Base-by-base conservation (phyloP, 129 eudicot genomes). In the Flaveria robusta region DNA sequence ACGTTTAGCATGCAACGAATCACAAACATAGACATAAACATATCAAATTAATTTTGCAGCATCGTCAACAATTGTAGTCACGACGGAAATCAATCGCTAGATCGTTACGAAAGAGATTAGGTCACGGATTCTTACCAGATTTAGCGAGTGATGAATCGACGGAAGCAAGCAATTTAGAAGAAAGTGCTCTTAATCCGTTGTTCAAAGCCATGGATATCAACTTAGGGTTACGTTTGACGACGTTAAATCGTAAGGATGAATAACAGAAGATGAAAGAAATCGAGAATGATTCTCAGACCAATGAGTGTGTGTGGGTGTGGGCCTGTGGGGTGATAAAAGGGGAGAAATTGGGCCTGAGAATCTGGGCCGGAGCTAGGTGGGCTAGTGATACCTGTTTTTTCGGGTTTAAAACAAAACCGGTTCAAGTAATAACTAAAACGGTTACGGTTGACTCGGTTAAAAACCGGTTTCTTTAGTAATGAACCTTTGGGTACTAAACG, bases 151-250 rank as follows among this genome's bases (percentile, higher is more conserved):
- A 13, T 11, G 90, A 84, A 49, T 84, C 84, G 68, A 82, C 63
- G 2, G 91, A 85, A 63, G 60, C 58, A 55, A 85, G n/a, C 67
- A 87, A 62, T 80, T 81, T 86, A 18, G 89, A 85, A 50, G 91
- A 91, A 59, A 86, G 76, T 43, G 84, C 76, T 82, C 89, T 81
- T 13, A 88, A 15, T 27, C 88, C 90, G 47, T 67, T 70, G 85
- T 78, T 86, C 91, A 86, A 82, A 83, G 95, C 95, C 95, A 89
- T 89, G 43, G 71, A 74, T 81, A 7, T 51, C 37, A 20, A 60
- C 31, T 78, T 20, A 41, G 29, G 73, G 70, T 58, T 41, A 43
- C 29, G 67, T 13, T 63, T 69, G 71, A 26, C 60, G 77, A 43
- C 37, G 51, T 34, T 29, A 70, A 56, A 70, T 78, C 29, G 65